Evolutionary conservation across 148 eudicot genomes (phyloP), one percentile per base, ranked within the genome.

Genomic region (Fagopyrum homotropicum): DNA sequence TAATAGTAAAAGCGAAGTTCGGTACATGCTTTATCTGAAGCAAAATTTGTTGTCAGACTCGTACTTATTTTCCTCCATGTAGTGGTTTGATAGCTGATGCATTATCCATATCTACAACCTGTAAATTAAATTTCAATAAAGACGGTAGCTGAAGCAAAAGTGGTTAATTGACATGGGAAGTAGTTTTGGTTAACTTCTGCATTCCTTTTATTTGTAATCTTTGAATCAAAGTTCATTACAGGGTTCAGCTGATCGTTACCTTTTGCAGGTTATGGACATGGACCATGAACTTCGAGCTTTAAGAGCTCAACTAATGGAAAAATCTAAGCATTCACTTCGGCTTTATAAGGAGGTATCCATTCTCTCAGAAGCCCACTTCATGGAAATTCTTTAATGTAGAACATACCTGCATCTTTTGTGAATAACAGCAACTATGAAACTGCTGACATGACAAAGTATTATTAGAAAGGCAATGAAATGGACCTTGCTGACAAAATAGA

Each of bases 191-290:
- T 40, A 66, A 35, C 45, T 66, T 9, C 47, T 43, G 9, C 71
- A 43, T 66, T 40, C 45, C 43, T 40, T 5, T 4, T 35, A 14
- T 2, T 17, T 14, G 2, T 43, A 1, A 5, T 5, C 30, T 59
- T 59, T 7, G 3, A 59, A 59, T 2, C 57, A 17, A 17, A 14
- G 47, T 66, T 57, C 40, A 35, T 35, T 35, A 35, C 40, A 35
- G 40, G 40, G 40, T 35, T 35, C 40, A 59, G 29, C 57, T 51
- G 59, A 54, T 78, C 43, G 9, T n/a, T 40, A 2, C 52, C 70
- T 72, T 63, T 80, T 77, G 69, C 80, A 96, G 99, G 99, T 96
- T 81, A 96, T 96, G 99, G 99, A 96, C 86, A 96, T 96, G 99
- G 97, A 96, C 79, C 92, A 88, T 83, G 99, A 96, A 83, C 94